These are phyloP conservation scores for Alternaria metachromatica DNA, from an alignment of 2,329 filamentous ascomycete genomes.

Conservation along the genomic window DNA sequence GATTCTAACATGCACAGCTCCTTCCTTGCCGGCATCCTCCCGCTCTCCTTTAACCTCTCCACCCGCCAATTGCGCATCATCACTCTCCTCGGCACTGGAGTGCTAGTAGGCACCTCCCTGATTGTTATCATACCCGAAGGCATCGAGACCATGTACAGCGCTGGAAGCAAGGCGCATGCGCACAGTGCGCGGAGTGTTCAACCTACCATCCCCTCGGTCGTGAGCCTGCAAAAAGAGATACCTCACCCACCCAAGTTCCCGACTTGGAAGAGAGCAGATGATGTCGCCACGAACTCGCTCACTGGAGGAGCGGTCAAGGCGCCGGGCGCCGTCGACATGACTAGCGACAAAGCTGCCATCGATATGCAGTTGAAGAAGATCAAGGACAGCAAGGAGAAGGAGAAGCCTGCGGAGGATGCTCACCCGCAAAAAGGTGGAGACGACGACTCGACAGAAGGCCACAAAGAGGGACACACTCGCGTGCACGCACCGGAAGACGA, in stretches of 20 bases:
- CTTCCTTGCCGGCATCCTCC: slow-evolving; percentile 89
- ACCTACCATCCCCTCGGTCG: slow-evolving; percentile 32
- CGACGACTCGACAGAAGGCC: slow-evolving; percentile 48
- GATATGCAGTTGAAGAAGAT: slow-evolving; percentile 28
- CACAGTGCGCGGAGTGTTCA: slow-evolving; percentile 31
- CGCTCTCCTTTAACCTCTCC: slow-evolving; percentile 86
- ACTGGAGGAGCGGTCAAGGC: slow-evolving; percentile 27
- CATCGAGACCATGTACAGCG: slow-evolving; percentile 82
- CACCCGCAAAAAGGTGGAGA: slow-evolving; percentile 46
- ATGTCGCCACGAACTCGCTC: slow-evolving; percentile 19
- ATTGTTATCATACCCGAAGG: slow-evolving; percentile 98
- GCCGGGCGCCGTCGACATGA: slow-evolving; percentile 22
- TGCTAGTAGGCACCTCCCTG: slow-evolving; percentile 91
- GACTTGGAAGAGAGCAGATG: slow-evolving; percentile 27
- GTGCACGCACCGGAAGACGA: slow-evolving; percentile 43
- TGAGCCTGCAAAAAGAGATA: slow-evolving; percentile 36
- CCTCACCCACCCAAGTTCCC: slow-evolving; percentile 32
- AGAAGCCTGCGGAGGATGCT: slow-evolving; percentile 26
- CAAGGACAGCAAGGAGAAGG: slow-evolving; percentile 34
- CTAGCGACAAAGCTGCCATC: slow-evolving; percentile 30
- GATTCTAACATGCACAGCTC: slow-evolving; percentile 65
- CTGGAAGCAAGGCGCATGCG: slow-evolving; percentile 41
- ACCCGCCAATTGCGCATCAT: slow-evolving; percentile 86
- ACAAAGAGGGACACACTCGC: slow-evolving; percentile 47
- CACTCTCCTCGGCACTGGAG: slow-evolving; percentile 90